Conservation (phyloP, 257 asterid genomes). For the Eustoma russellianum region DNA sequence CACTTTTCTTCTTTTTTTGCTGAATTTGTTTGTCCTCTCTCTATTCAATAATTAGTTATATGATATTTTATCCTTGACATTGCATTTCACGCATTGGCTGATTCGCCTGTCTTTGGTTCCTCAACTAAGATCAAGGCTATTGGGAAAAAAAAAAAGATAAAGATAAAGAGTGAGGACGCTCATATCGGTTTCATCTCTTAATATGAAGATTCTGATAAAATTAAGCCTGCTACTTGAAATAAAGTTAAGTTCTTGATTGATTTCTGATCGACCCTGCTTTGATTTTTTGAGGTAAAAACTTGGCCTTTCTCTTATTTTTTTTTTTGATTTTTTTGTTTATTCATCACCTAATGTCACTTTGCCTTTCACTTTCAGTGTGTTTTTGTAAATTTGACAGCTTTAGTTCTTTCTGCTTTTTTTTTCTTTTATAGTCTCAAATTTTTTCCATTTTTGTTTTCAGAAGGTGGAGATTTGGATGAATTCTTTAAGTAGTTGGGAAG, state of each 20-base stretch:
- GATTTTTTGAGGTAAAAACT: slow-evolving; percentile 9
- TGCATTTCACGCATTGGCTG: slow-evolving; percentile 23
- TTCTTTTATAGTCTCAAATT: background rate
- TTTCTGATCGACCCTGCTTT: slow-evolving; percentile 11
- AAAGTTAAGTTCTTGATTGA: slow-evolving; percentile 9
- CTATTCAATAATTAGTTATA: slow-evolving; percentile 6
- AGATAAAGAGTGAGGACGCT: slow-evolving; percentile 11
- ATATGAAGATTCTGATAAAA: slow-evolving; percentile 23
- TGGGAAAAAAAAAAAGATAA: slow-evolving; percentile 3
- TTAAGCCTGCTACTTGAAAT: slow-evolving; percentile 8
- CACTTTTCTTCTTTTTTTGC: background rate
- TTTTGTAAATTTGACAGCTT: background rate
- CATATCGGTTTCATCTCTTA: slow-evolving; percentile 31
- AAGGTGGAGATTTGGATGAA: slow-evolving; percentile 24
- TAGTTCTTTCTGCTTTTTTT: background rate
- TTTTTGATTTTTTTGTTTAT: background rate
- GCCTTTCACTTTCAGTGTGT: background rate
- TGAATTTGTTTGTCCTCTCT: background rate
- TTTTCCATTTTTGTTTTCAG: slow-evolving; percentile 9
- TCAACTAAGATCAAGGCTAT: slow-evolving; percentile 8
- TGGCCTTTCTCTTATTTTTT: slow-evolving; percentile 6
- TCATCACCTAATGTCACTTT: background rate
- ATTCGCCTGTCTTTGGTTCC: slow-evolving; percentile 20
- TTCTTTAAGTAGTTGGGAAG: slow-evolving; percentile 22
- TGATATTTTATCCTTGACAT: slow-evolving; percentile 9